A percentile compares a stretch with the other conserved stretches of the same genome.
Conservation (phyloP, 2,329 filamentous ascomycete species). For the Xylariaceae sp. region DNA sequence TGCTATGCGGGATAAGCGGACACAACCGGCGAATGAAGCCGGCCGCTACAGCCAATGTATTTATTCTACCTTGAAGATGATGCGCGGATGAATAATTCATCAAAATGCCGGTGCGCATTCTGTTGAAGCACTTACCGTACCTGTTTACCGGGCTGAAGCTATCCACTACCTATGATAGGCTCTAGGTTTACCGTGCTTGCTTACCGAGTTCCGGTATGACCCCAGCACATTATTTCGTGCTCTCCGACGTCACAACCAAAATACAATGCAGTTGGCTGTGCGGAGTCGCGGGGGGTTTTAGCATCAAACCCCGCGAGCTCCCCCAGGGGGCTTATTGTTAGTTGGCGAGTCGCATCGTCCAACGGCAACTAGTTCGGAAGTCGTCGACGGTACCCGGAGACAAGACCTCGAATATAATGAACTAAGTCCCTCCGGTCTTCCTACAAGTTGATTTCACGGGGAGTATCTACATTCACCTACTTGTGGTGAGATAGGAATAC, state of each 20-base stretch:
- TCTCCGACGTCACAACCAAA: too few relatives aligned
- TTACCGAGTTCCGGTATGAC: slow-evolving; percentile 18
- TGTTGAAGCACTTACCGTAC: slow-evolving; percentile 21
- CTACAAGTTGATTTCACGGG: too few relatives aligned
- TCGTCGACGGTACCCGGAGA: neutral
- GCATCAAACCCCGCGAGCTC: slow-evolving; percentile 19
- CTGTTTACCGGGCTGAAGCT: slow-evolving; percentile 15
- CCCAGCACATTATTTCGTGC: neutral
- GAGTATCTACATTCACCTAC: neutral
- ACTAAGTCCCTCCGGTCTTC: too few relatives aligned
- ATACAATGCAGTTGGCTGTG: neutral
- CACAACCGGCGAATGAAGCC: too few relatives aligned
- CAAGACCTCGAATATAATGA: neutral
- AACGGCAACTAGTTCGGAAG: slow-evolving; percentile 7
- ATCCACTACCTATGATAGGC: neutral
- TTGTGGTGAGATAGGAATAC: neutral
- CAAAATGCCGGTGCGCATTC: too few relatives aligned
- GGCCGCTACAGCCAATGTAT: too few relatives aligned
- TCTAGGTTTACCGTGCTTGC: slow-evolving; percentile 13
- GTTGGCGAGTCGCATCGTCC: neutral
- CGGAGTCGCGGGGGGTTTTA: slow-evolving; percentile 14
- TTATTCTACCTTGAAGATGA: too few relatives aligned
- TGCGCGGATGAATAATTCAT: too few relatives aligned
- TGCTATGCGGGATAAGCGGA: too few relatives aligned
- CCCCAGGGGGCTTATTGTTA: neutral